Percentiles rank a stretch among this genome's conserved stretches.
Evolutionary conservation across 1,284 basidiomycete genomes (phyloP).

Genomic region (Papiliotrema flavescens): DNA sequence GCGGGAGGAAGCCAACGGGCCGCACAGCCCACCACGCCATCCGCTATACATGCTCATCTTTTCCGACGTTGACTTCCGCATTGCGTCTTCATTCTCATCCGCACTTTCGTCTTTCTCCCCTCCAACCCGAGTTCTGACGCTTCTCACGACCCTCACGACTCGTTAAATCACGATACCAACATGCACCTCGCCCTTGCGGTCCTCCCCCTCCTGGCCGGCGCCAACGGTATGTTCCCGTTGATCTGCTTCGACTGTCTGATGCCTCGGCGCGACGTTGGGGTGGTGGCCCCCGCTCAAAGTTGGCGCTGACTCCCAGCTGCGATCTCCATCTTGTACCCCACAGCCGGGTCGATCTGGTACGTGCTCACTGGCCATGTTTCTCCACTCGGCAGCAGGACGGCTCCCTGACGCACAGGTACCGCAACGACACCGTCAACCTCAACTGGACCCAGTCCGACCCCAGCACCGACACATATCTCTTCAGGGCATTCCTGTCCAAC

Average conservation of each 20-base stretch:
- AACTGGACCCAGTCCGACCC: slow-evolving; percentile 40
- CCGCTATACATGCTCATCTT: too few species aligned
- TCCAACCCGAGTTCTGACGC: neutral
- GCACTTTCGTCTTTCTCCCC: neutral
- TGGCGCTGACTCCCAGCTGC: slow-evolving; percentile 19
- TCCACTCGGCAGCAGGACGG: neutral
- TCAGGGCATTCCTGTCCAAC: slow-evolving; percentile 38
- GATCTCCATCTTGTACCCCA: slow-evolving; percentile 35
- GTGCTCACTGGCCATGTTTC: neutral
- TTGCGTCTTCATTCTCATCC: too few species aligned
- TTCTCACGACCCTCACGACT: neutral
- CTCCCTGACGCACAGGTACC: slow-evolving; percentile 21
- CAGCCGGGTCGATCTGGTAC: slow-evolving; percentile 31
- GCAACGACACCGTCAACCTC: slow-evolving; percentile 41
- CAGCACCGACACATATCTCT: slow-evolving; percentile 32
- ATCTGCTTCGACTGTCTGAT: neutral
- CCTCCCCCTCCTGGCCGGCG: slow-evolving; percentile 1
- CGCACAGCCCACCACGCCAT: too few species aligned
- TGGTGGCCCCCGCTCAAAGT: neutral
- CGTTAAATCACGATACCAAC: neutral
- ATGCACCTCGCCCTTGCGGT: neutral
- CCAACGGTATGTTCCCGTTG: slow-evolving; percentile 1
- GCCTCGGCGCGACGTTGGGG: neutral
- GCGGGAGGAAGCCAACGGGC: too few species aligned
- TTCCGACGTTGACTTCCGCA: too few species aligned